Percentiles rank a stretch among this genome's conserved stretches.
phyloP scores from a whole-genome alignment of 2,329 filamentous ascomycete genomes.

The Cladophialophora yegresii region DNA sequence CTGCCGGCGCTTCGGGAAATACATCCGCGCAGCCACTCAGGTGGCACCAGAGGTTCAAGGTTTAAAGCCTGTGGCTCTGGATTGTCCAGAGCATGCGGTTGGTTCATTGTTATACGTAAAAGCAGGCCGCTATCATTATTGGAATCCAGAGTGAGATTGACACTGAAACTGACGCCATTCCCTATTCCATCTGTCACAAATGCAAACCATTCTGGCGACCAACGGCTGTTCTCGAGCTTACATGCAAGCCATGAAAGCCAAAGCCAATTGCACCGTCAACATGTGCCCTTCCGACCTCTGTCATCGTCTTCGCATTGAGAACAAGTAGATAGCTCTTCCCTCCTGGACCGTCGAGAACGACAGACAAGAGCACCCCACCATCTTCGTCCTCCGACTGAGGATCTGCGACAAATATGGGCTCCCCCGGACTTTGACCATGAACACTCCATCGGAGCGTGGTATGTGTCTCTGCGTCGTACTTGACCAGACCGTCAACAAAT shows the following conservation, averaged over 20 bases:
- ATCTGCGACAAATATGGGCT: slow-evolving; percentile 56
- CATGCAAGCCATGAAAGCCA: slow-evolving; percentile 54
- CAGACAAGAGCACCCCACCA: slow-evolving; percentile 55
- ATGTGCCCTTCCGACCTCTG: slow-evolving; percentile 54
- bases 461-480: slow-evolving; percentile 53
- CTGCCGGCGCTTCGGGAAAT: background rate
- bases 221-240: slow-evolving; percentile 12
- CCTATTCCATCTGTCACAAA: background rate
- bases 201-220: slow-evolving; percentile 22
- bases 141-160: background rate
- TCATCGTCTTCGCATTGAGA: slow-evolving; percentile 53
- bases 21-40: background rate
- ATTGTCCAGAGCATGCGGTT: background rate
- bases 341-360: slow-evolving; percentile 54
- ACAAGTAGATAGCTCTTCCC: slow-evolving; percentile 57
- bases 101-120: background rate
- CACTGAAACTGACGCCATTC: background rate
- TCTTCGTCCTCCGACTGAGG: slow-evolving; percentile 51
- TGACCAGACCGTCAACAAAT: slow-evolving; percentile 56
- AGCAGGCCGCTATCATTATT: background rate
- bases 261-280: slow-evolving; percentile 53
- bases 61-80: background rate
- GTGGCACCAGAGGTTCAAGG: background rate
- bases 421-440: slow-evolving; percentile 56
- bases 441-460: slow-evolving; percentile 48